Conservation (phyloP, 169 alveolate genomes). For the Babesia ovata region DNA sequence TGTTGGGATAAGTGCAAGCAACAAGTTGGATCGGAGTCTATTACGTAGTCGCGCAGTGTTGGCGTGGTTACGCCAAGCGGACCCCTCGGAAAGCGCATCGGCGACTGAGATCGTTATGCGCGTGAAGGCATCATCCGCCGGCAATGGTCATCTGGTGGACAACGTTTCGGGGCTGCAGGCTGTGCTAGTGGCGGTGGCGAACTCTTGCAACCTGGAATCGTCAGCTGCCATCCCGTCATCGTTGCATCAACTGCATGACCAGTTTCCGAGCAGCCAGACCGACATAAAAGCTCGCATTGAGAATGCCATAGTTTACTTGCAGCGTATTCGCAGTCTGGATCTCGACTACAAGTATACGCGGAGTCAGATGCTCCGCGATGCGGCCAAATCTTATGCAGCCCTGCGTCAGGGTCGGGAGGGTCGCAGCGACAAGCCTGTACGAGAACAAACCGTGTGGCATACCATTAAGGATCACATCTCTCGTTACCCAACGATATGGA, state of each 20-base stretch:
- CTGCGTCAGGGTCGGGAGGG: background rate
- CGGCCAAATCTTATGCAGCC: conserved; percentile 2
- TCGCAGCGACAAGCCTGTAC: conserved; percentile 6
- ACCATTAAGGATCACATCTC: background rate
- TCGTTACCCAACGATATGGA: background rate
- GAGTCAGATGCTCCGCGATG: conserved; percentile 19
- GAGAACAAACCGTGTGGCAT: conserved; percentile 3
- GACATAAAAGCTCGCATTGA: background rate
- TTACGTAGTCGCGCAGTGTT: background rate
- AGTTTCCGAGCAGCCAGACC: background rate
- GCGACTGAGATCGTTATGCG: conserved; percentile 9
- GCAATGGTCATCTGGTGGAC: conserved; percentile 2
- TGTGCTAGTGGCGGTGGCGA: conserved; percentile 4
- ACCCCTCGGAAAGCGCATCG: background rate
- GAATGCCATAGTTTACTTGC: conserved; percentile 30
- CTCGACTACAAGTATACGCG: conserved; percentile 19
- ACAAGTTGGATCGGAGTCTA: background rate
- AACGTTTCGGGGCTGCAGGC: conserved; percentile 21
- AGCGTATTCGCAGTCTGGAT: conserved; percentile 22
- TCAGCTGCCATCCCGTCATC: conserved; percentile 14
- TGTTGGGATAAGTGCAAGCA: background rate
- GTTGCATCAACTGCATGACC: conserved; percentile 18
- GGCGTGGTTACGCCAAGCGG: conserved; percentile 12
- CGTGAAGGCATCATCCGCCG: background rate
- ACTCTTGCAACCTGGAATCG: background rate